These are phyloP conservation scores for Euphorbia pulcherrima DNA, from an alignment of 345 rosid genomes.

Conservation along the genomic window DNA sequence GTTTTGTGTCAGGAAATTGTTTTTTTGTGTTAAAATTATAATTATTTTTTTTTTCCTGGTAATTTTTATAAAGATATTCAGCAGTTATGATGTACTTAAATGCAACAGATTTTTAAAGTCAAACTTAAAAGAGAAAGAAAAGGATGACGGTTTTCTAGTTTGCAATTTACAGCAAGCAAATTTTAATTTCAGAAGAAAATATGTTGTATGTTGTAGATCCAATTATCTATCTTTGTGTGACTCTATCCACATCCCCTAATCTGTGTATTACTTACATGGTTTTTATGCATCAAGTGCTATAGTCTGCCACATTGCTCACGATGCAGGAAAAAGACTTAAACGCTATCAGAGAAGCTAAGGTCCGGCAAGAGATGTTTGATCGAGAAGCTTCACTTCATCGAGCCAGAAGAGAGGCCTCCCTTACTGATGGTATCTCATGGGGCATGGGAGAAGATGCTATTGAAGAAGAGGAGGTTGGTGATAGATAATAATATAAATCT, in stretches of 20 bases:
- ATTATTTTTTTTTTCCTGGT: neutral
- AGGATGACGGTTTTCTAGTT: neutral
- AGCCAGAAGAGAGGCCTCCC: conserved; percentile 69
- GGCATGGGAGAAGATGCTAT: conserved; percentile 98
- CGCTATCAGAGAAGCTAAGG: conserved; percentile 52
- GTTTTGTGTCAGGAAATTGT: neutral
- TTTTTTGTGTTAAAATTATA: neutral
- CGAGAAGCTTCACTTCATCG: conserved; percentile 81
- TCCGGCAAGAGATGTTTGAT: conserved; percentile 53
- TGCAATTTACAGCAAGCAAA: neutral
- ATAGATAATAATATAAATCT: conserved; percentile 1
- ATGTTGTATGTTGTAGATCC: neutral
- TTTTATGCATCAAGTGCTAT: conserved; percentile 8
- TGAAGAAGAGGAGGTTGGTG: conserved; percentile 88
- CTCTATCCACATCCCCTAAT: neutral
- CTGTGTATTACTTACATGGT: neutral
- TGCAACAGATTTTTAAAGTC: neutral
- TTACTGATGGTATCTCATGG: conserved; percentile 96
- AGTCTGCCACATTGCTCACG: conserved; percentile 5
- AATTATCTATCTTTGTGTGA: neutral
- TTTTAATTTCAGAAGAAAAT: neutral
- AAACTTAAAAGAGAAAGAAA: neutral
- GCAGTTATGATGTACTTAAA: neutral
- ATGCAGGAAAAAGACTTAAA: conserved; percentile 65
- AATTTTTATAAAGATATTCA: neutral